Evolutionary conservation across 2,329 filamentous ascomycete genomes (phyloP).

Genomic region (Pseudogymnoascus destructans): DNA sequence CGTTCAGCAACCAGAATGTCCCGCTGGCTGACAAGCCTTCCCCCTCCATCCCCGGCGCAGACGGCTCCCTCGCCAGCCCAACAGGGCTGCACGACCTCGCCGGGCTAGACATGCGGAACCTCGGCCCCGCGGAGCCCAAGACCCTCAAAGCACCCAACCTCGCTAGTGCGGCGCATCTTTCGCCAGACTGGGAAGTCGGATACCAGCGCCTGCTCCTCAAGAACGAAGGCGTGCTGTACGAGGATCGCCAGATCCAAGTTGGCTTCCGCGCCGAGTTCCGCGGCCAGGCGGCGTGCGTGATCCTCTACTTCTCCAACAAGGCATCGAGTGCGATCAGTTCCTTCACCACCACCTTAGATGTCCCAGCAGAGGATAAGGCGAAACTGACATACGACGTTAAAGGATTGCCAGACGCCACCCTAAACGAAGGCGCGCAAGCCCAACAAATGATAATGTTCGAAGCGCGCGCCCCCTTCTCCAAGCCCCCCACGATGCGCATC

Average conservation of each 20-base stretch:
- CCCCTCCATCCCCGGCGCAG: conserved; percentile 32
- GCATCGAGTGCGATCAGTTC: conserved; percentile 72
- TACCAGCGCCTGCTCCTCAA: conserved; percentile 71
- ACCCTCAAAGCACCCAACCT: conserved; percentile 62
- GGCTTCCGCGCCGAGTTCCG: conserved; percentile 89
- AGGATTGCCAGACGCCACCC: conserved; percentile 69
- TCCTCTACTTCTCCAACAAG: conserved; percentile 94
- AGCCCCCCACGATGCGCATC: conserved; percentile 81
- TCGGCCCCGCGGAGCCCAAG: conserved; percentile 44
- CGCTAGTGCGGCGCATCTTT: conserved; percentile 82
- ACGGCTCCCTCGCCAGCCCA: conserved; percentile 35
- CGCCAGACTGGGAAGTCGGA: conserved; percentile 86
- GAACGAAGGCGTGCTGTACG: conserved; percentile 79
- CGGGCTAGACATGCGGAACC: conserved; percentile 64
- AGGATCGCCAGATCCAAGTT: conserved; percentile 87
- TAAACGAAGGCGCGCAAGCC: conserved; percentile 62
- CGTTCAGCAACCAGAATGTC: conserved; percentile 49
- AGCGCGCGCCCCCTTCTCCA: conserved; percentile 64
- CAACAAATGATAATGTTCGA: conserved; percentile 96
- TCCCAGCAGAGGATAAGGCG: conserved; percentile 51
- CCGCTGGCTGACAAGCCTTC: conserved; percentile 33
- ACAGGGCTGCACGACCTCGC: conserved; percentile 52
- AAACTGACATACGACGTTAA: conserved; percentile 78
- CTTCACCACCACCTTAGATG: conserved; percentile 87
- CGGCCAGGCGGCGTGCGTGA: conserved; percentile 87